Base-by-base conservation (phyloP, 2,329 filamentous ascomycete species). In the Aspergillus pseudoviridinutans region DNA sequence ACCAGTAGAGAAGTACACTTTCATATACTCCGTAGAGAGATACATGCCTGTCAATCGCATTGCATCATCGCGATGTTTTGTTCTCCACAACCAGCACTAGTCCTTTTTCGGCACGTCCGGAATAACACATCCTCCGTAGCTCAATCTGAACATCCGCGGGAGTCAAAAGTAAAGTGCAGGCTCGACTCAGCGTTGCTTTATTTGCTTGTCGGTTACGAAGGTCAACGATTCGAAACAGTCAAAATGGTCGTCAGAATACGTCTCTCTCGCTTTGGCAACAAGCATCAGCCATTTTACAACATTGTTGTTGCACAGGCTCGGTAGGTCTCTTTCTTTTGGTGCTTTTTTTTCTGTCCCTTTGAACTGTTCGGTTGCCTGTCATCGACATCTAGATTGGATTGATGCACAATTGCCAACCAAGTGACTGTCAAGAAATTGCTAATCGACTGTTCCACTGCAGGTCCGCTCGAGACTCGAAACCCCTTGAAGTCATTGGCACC, bases 251-350 rank as follows among this genome's bases (percentile, higher is more conserved):
- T 99, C 70, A 90, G 90, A 75, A 94, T 99, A 75, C 89, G 94
- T 58, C 87, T 99, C 67, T 90, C 94, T 67, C 92, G 94, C 75
- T 96, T 97, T 75, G 92, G 92, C 72, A 91, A 89, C 75, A 86
- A 84, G 64, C 92, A 96, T 73, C 75, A 85, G n/a, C 93, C 94
- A 2, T 89, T 97, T 68, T 99, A 96, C 83, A 99, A 99, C 79
- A 97, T 99, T 63, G 91, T 97, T 64, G 90, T 99, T 63, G 85
- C 92, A 17, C 93, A 97, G 71, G 92, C 92, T 50, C 87, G 92
- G 90, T 95, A 84, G 64, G 81, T 65, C 57, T 66, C 56, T 20
- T 55, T 49, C 49, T 49, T 50, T 50, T 50, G 50, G 14, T 49
- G 52, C 55, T 56, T 28, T 28, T 29, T 49, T 20, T 35, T 14